These are phyloP conservation scores for Gremmenia infestans DNA, from an alignment of 2,329 filamentous ascomycete species.

Conservation along the genomic window DNA sequence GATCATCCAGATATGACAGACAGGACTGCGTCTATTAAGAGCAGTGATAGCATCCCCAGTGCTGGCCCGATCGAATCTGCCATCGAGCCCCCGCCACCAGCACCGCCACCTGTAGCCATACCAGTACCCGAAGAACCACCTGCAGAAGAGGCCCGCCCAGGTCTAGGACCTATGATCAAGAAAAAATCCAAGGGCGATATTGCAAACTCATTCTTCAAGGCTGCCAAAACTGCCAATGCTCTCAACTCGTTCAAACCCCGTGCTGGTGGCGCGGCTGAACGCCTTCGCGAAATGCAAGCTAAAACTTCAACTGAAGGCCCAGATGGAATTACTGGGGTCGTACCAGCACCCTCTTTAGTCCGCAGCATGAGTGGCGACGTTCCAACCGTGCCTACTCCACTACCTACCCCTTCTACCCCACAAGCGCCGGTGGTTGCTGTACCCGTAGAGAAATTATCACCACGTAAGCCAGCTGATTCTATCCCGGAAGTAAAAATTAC, in stretches of 20 bases:
- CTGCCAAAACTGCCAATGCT: constrained; percentile 62
- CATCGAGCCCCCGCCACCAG: constrained; percentile 4
- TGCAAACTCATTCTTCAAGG: constrained; percentile 73
- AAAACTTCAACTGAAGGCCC: constrained; percentile 58
- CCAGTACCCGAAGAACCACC: constrained; percentile 8
- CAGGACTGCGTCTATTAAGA: constrained; percentile 7
- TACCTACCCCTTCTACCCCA: constrained; percentile 11
- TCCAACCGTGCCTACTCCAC: constrained; percentile 29
- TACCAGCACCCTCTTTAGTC: constrained; percentile 65
- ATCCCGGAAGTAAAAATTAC: constrained; percentile 57
- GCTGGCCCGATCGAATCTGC: background rate
- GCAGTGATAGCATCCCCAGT: constrained; percentile 4
- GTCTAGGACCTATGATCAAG: constrained; percentile 87
- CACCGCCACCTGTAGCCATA: constrained; percentile 3
- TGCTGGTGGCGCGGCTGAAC: constrained; percentile 79
- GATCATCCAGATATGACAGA: constrained; percentile 7
- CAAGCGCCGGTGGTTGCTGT: background rate
- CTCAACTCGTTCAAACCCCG: constrained; percentile 72
- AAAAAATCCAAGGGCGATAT: constrained; percentile 68
- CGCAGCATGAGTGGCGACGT: constrained; percentile 38
- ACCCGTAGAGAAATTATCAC: constrained; percentile 15
- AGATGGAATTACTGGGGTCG: constrained; percentile 85
- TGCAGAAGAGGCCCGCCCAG: constrained; percentile 53
- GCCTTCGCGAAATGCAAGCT: constrained; percentile 52
- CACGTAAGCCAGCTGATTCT: constrained; percentile 28